Conservation (phyloP, 2,329 filamentous ascomycete species). For the Periconia sp. region DNA sequence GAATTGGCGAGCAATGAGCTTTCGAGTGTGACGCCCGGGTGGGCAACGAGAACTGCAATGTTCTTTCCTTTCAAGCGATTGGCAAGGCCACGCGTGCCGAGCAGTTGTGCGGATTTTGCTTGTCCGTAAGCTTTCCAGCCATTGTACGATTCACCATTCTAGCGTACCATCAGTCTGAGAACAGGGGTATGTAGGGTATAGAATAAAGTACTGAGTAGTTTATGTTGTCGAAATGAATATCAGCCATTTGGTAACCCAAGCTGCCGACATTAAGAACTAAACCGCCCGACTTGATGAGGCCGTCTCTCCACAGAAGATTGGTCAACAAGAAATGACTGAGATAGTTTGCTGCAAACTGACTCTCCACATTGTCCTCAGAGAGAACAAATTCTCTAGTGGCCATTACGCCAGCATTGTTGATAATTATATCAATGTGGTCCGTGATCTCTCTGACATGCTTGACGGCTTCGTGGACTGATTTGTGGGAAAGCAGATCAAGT, state of each 20-base stretch:
- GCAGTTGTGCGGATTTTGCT: neutral
- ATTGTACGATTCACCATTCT: neutral
- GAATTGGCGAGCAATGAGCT: conserved; percentile 4
- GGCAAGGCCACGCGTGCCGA: conserved; percentile 3
- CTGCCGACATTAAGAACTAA: neutral
- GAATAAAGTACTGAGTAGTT: neutral
- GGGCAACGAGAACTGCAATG: conserved; percentile 2
- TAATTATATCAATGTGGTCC: conserved; percentile 45
- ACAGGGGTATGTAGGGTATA: neutral
- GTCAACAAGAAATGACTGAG: conserved; percentile 12
- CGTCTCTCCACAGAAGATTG: neutral
- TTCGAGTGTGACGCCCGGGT: conserved; percentile 1
- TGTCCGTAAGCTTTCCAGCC: neutral
- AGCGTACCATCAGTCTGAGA: neutral
- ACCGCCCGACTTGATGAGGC: neutral
- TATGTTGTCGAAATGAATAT: neutral
- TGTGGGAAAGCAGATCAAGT: conserved; percentile 35
- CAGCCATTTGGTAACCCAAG: neutral
- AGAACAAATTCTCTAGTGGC: neutral
- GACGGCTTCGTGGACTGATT: conserved; percentile 32
- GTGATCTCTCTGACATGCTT: conserved; percentile 41
- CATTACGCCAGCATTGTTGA: conserved; percentile 32
- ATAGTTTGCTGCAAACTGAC: neutral
- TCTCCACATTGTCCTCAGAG: neutral
- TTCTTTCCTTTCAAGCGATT: conserved; percentile 2